phyloP scores from a whole-genome alignment of 1,284 basidiomycete species.

The Sparassis latifolia region DNA sequence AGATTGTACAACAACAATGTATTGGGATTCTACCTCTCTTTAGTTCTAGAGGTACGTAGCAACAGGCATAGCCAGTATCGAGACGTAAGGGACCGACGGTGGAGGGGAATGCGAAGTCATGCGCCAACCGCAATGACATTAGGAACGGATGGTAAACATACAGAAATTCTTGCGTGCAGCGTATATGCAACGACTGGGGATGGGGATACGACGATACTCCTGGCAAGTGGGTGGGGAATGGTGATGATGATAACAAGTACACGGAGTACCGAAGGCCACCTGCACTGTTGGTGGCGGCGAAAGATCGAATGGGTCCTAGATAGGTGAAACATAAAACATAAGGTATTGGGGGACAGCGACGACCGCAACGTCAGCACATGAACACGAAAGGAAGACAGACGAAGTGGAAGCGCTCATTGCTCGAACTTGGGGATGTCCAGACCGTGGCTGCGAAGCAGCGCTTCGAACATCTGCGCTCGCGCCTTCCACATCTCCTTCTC shows the following conservation, averaged over 20 bases:
- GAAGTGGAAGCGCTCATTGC: slow-evolving; percentile 16
- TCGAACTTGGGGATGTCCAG: slow-evolving; percentile 36
- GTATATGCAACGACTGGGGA: slow-evolving; percentile 5
- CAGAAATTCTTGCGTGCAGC: background rate
- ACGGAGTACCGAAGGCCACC: slow-evolving; percentile 41
- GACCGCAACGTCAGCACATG: slow-evolving; percentile 2
- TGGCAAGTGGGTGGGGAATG: slow-evolving; percentile 35
- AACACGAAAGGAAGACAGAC: slow-evolving; percentile 2
- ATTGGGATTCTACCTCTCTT: no score
- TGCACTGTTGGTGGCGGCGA: slow-evolving; percentile 5
- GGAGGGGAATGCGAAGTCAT: background rate
- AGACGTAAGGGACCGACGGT: no score
- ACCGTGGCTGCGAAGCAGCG: slow-evolving; percentile 40
- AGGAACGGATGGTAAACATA: background rate
- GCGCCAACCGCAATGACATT: slow-evolving; percentile 4
- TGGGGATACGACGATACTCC: slow-evolving; percentile 45
- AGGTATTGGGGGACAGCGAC: slow-evolving; percentile 12
- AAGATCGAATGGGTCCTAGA: slow-evolving; percentile 8
- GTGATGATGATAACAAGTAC: slow-evolving; percentile 25
- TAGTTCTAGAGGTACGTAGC: no score
- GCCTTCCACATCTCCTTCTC: slow-evolving; percentile 54
- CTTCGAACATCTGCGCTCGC: slow-evolving; percentile 40
- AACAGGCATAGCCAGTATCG: no score
- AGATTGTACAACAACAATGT: no score
- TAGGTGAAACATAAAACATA: slow-evolving; percentile 15